Base-by-base conservation (phyloP, 2,329 filamentous ascomycete genomes). In the Cladophialophora psammophila region DNA sequence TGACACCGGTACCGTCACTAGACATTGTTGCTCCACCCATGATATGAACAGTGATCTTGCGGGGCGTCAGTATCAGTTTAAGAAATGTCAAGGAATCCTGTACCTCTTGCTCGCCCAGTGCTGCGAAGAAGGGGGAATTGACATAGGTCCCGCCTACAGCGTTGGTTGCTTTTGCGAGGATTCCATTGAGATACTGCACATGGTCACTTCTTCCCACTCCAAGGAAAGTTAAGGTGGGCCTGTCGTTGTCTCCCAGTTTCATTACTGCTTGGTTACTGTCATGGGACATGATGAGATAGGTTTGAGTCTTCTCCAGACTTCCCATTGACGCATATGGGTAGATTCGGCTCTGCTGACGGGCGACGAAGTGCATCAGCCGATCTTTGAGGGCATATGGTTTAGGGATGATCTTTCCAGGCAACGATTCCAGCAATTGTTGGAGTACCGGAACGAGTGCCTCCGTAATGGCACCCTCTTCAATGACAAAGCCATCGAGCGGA, bases 11-110 rank as follows among this genome's bases (percentile, higher is more conserved):
- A 18, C 85, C 85, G 72, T 89, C 86, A 4, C 77, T 77, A 36
- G 86, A 85, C 84, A 91, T 88, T 59, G 83, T 85, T 1, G 88
- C 88, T 53, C 89, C 89, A 12, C 85, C 88, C 56, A 91, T 86
- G 5, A 88, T 87, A 76, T 91, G 88, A 12, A 90, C 88, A 0
- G 88, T 90, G 26, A 90, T 83, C 55, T 64, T 15, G 12, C 2
- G 18, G 2, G 5, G 53, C 9, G 32, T 63, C n/a, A 63, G 60
- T 50, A 20, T 36, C 1, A n/a, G 15, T 13, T n/a, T 36, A 38
- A 4, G 13, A n/a, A 9, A 32, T 8, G 48, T 10, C 8, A 9
- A 18, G 8, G 6, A 57, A 26, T 13, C 6, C 9, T 36, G 10
- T 48, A 63, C 60, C 73, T 87, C 80, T 67, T 88, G 84, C 61